These are phyloP conservation scores for Aristolochia fimbriata DNA, from an alignment of 164 flowering plant genomes.

Conservation along the genomic window DNA sequence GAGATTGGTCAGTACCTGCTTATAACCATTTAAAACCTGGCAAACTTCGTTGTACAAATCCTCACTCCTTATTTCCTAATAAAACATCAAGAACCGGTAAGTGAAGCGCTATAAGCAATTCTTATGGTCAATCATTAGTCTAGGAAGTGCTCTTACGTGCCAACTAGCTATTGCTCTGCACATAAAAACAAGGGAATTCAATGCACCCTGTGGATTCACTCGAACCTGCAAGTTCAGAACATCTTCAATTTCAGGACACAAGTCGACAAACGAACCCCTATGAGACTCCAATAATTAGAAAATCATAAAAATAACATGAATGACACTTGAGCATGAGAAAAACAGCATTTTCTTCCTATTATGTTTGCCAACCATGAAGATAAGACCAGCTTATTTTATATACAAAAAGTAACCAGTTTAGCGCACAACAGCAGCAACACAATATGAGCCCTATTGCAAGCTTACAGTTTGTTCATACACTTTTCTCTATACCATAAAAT, in stretches of 20 bases:
- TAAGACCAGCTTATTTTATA: too few species aligned
- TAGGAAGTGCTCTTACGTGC: conserved; percentile 57
- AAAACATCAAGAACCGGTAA: background rate
- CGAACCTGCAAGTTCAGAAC: conserved; percentile 45
- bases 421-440: too few species aligned
- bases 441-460: too few species aligned
- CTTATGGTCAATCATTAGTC: too few species aligned
- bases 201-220: conserved; percentile 85
- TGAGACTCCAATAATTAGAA: background rate
- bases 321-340: too few species aligned
- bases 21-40: conserved; percentile 89
- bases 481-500: too few species aligned
- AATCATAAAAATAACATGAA: background rate
- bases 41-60: conserved; percentile 85
- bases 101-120: conserved; percentile 1
- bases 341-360: too few species aligned
- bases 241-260: background rate
- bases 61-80: conserved; percentile 89
- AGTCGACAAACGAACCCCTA: background rate
- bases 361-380: too few species aligned
- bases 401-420: too few species aligned
- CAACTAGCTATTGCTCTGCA: conserved; percentile 97
- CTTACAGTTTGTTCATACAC: too few species aligned
- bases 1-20: conserved; percentile 45
- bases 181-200: conserved; percentile 73